Conservation (phyloP, 2,329 filamentous ascomycete species). For the Penicillium sp. region DNA sequence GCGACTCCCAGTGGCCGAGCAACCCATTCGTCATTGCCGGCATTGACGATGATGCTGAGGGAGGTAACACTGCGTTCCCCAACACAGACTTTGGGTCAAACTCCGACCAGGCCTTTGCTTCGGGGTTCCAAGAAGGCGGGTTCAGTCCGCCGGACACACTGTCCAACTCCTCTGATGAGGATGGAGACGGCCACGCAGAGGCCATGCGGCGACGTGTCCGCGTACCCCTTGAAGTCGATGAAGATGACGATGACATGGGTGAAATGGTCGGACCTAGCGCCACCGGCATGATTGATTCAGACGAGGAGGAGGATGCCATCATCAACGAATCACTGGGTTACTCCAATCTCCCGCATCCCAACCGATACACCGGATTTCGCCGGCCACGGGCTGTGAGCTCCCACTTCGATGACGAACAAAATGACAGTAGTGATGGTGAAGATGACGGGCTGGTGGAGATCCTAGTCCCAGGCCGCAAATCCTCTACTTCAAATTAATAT, state of each 20-base stretch:
- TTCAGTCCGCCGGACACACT: conserved; percentile 42
- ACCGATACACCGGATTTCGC: conserved; percentile 45
- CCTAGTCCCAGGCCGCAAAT: conserved; percentile 43
- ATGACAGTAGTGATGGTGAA: conserved; percentile 45
- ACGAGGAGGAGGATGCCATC: conserved; percentile 55
- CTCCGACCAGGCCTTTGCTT: conserved; percentile 30
- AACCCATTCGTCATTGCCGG: conserved; percentile 42
- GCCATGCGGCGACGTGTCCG: conserved; percentile 44
- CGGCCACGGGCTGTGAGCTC: conserved; percentile 31
- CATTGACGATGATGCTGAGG: conserved; percentile 35
- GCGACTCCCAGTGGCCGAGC: conserved; percentile 33
- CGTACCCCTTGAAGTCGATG: conserved; percentile 61
- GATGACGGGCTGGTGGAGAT: conserved; percentile 50
- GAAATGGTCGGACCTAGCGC: conserved; percentile 48
- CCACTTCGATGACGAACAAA: conserved; percentile 42
- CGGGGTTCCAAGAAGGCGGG: conserved; percentile 38
- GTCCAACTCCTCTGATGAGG: conserved; percentile 46
- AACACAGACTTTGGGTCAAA: conserved; percentile 32
- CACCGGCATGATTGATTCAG: conserved; percentile 52
- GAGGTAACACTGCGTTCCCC: conserved; percentile 31
- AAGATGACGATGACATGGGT: conserved; percentile 52
- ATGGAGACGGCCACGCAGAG: conserved; percentile 38
- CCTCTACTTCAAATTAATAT: conserved; percentile 26
- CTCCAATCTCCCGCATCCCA: conserved; percentile 61
- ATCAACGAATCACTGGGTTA: conserved; percentile 69